Evolutionary conservation across 768 basidiomycete species (phyloP).

Genomic region (Flagelloscypha sp.): DNA sequence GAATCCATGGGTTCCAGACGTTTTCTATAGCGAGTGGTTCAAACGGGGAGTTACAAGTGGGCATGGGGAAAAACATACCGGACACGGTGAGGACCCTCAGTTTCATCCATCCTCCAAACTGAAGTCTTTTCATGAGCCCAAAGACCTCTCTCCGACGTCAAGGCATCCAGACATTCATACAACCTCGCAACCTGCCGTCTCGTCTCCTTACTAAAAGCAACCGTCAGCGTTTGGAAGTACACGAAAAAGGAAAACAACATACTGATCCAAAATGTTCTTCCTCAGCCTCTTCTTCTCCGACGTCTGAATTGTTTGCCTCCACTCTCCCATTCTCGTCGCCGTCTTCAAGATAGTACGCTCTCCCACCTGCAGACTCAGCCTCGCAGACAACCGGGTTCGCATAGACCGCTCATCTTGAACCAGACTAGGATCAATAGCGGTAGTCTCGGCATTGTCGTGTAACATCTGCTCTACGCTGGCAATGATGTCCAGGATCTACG

Average conservation of each 20-base stretch:
- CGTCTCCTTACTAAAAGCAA: slow-evolving; percentile 57
- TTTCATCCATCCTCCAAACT: slow-evolving; percentile 81
- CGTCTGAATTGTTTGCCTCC: slow-evolving; percentile 59
- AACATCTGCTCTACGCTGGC: slow-evolving; percentile 45
- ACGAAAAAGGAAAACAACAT: slow-evolving; percentile 14
- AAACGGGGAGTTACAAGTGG: slow-evolving; percentile 2
- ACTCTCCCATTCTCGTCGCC: slow-evolving; percentile 55
- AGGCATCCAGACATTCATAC: slow-evolving; percentile 50
- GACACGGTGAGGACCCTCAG: slow-evolving; percentile 83
- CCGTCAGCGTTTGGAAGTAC: not conserved
- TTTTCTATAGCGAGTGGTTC: slow-evolving; percentile 37
- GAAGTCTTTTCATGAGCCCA: slow-evolving; percentile 56
- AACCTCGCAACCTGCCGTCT: slow-evolving; percentile 58
- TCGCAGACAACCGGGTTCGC: slow-evolving; percentile 44
- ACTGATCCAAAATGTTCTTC: slow-evolving; percentile 71
- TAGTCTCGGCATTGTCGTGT: slow-evolving; percentile 39
- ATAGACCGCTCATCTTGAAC: slow-evolving; percentile 45
- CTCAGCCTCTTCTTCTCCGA: slow-evolving; percentile 68
- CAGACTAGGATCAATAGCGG: slow-evolving; percentile 44
- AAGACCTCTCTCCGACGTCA: slow-evolving; percentile 72
- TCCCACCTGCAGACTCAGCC: slow-evolving; percentile 56
- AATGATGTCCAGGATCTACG: slow-evolving; percentile 51
- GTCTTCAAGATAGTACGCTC: slow-evolving; percentile 58
- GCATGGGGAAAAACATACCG: slow-evolving; percentile 38
- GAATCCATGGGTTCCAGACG: slow-evolving; percentile 62